phyloP scores from a whole-genome alignment of 345 rosid genomes.

The Stellera chamaejasme region DNA sequence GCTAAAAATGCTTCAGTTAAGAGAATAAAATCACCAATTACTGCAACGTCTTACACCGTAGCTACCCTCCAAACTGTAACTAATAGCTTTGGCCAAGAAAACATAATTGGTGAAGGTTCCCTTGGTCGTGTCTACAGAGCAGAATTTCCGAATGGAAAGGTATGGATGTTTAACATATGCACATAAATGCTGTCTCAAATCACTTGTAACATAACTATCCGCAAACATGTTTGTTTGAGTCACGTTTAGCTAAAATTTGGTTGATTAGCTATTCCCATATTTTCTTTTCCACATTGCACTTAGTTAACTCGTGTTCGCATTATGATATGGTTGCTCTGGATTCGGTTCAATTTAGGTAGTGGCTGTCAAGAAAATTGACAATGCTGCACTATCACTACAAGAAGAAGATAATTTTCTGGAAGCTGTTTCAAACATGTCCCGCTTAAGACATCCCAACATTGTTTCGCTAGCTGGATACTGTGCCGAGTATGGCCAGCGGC shows the following conservation, averaged over 20 bases:
- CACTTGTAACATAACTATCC: no score
- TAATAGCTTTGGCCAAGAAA: constrained; percentile 92
- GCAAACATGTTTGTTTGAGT: no score
- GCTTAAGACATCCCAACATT: constrained; percentile 87
- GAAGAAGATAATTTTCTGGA: constrained; percentile 93
- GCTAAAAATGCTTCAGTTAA: constrained; percentile 63
- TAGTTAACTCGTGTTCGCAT: background rate
- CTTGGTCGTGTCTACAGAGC: constrained; percentile 95
- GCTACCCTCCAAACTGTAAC: constrained; percentile 87
- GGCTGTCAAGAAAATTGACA: constrained; percentile 96
- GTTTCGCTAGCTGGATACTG: constrained; percentile 83
- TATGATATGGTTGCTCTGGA: constrained; percentile 7
- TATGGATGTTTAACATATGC: constrained; percentile 14
- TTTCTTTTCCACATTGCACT: no score
- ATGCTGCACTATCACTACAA: constrained; percentile 76
- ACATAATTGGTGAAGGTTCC: constrained; percentile 92
- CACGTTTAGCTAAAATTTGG: no score
- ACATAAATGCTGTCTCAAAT: background rate
- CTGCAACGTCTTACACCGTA: constrained; percentile 71
- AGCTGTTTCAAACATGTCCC: constrained; percentile 90
- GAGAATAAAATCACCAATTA: constrained; percentile 66
- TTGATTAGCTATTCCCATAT: no score
- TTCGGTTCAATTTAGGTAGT: constrained; percentile 38
- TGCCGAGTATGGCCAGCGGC: constrained; percentile 95
- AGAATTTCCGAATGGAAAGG: constrained; percentile 87